Percentiles rank a stretch among this genome's conserved stretches.
These are phyloP conservation scores for Scedosporium dehoogii DNA, from an alignment of 2,329 filamentous ascomycete species.

Conservation along the genomic window DNA sequence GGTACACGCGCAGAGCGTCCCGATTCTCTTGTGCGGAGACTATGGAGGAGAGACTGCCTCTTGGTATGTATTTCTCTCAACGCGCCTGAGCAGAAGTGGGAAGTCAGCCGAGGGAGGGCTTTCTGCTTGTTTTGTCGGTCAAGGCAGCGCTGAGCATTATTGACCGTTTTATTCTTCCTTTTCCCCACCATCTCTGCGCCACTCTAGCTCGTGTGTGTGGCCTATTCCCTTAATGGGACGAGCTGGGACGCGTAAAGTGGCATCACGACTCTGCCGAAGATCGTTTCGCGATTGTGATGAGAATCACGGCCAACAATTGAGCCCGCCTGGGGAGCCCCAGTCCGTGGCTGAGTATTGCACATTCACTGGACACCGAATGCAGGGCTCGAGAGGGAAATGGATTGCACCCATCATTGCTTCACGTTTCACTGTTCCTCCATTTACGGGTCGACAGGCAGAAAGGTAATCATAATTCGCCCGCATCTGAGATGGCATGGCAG, in stretches of 20 bases:
- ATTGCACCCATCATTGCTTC: neutral
- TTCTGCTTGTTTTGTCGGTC: slow-evolving; percentile 23
- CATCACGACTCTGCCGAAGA: neutral
- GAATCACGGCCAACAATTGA: neutral
- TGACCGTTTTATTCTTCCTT: slow-evolving; percentile 18
- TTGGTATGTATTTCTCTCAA: neutral
- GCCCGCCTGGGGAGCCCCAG: neutral
- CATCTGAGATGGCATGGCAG: neutral
- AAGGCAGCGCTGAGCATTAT: neutral
- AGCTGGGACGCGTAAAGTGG: neutral
- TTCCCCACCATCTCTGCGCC: slow-evolving; percentile 12
- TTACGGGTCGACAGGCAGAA: neutral
- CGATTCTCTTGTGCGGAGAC: neutral
- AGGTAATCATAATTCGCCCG: neutral
- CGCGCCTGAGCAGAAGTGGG: slow-evolving; percentile 9
- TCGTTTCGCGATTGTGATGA: neutral
- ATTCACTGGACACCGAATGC: neutral
- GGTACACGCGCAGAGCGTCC: neutral
- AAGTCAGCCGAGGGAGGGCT: slow-evolving; percentile 15
- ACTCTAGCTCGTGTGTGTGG: neutral
- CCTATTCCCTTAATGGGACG: neutral
- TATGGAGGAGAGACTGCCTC: neutral
- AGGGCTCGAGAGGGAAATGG: neutral
- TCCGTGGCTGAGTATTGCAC: neutral
- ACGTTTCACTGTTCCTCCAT: neutral